phyloP scores from a whole-genome alignment of 352 stramenopile genomes.

The Pythium aphanidermatum region DNA sequence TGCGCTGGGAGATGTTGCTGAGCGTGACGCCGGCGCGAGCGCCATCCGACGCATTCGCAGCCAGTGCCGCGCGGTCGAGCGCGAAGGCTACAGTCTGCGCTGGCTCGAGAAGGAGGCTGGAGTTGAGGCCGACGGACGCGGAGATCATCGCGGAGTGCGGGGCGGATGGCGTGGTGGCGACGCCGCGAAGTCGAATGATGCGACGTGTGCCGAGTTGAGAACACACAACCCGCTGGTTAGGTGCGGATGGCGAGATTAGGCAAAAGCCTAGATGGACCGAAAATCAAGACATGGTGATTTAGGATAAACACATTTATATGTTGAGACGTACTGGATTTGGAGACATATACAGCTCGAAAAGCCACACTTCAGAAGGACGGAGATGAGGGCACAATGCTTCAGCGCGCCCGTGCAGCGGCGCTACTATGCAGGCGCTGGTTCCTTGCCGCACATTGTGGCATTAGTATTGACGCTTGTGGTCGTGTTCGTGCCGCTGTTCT shows the following conservation, averaged over 20 bases:
- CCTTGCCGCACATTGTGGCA: constrained; percentile 43
- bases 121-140: constrained; percentile 61
- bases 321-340: no score
- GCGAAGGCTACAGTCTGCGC: constrained; percentile 48
- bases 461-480: constrained; percentile 32
- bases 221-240: no score
- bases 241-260: no score
- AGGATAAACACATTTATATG: no score
- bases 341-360: no score
- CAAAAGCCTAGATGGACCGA: no score
- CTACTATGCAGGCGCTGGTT: constrained; percentile 52
- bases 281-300: no score
- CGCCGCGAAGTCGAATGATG: not conserved
- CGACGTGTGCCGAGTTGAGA: no score
- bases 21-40: constrained; percentile 30
- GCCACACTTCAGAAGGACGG: not conserved
- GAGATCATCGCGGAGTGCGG: constrained; percentile 49
- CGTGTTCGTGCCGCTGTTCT: constrained; percentile 43
- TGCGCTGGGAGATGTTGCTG: constrained; percentile 57
- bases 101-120: constrained; percentile 66
- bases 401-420: constrained; percentile 38
- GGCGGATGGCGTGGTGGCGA: not conserved
- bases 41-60: constrained; percentile 1
- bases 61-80: constrained; percentile 9
- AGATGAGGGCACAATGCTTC: constrained; percentile 50